Evolutionary conservation across 2,329 filamentous ascomycete genomes (phyloP).

Genomic region (Curvularia hawaiiensis): DNA sequence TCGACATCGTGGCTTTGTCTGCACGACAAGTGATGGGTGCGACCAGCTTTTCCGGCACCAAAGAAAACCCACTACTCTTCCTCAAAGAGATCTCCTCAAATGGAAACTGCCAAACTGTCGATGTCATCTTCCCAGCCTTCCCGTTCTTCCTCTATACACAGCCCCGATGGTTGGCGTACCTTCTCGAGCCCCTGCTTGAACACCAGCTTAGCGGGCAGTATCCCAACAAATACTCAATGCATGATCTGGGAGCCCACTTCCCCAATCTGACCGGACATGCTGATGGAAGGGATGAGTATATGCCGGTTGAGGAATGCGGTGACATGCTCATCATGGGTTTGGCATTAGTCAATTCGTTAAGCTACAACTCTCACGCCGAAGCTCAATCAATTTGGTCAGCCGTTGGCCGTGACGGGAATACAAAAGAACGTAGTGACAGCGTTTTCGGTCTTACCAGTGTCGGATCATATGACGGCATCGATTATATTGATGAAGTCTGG

Average conservation of each 20-base stretch:
- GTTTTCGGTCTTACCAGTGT: conserved; percentile 57
- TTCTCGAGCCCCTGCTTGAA: conserved; percentile 80
- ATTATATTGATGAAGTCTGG: conserved; percentile 67
- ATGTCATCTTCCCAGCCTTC: conserved; percentile 86
- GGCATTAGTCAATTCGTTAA: conserved; percentile 75
- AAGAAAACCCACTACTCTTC: conserved; percentile 74
- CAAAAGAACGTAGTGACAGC: conserved; percentile 35
- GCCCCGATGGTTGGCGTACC: conserved; percentile 77
- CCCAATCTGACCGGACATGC: conserved; percentile 78
- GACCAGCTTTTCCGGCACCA: conserved; percentile 74
- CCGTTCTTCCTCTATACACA: conserved; percentile 89
- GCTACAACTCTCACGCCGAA: conserved; percentile 62
- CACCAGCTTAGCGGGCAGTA: conserved; percentile 84
- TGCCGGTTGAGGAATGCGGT: conserved; percentile 79
- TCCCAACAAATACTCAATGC: conserved; percentile 80
- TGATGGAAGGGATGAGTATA: conserved; percentile 72
- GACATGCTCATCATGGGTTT: conserved; percentile 86
- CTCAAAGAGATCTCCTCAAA: conserved; percentile 87
- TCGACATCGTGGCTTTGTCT: conserved; percentile 76
- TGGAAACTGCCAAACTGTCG: conserved; percentile 83
- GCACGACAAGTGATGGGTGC: conserved; percentile 82
- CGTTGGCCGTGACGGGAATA: conserved; percentile 41
- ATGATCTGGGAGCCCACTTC: conserved; percentile 74
- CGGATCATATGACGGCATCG: conserved; percentile 57
- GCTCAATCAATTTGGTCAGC: conserved; percentile 65